Percentiles rank a stretch among this genome's conserved stretches.
These are phyloP conservation scores for Waltergamsia citrina DNA, from an alignment of 2,329 filamentous ascomycete species.

Conservation along the genomic window DNA sequence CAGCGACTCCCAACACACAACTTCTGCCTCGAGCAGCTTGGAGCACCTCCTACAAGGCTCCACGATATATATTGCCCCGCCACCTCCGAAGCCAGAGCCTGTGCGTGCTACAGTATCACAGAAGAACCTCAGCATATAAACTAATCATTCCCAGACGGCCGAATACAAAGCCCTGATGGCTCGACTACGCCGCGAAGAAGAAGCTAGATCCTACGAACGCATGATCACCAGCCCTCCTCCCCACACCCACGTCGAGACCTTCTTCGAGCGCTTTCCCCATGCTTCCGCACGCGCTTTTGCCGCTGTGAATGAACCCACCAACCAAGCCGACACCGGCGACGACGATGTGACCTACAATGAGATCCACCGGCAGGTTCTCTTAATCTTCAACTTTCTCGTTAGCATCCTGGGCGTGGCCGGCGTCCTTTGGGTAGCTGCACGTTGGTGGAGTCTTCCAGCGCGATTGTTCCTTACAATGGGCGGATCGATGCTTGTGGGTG, in stretches of 20 bases:
- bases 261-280: constrained; percentile 47
- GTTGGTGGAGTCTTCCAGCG: constrained; percentile 65
- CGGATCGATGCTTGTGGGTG: constrained; percentile 58
- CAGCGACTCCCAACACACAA: constrained; percentile 19
- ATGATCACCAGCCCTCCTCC: constrained; percentile 73
- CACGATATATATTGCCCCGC: constrained; percentile 67
- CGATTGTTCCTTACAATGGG: constrained; percentile 63
- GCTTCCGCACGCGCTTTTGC: constrained; percentile 43
- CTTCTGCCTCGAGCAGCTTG: constrained; percentile 40
- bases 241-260: constrained; percentile 42
- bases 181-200: constrained; percentile 71
- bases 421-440: constrained; percentile 68
- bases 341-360: constrained; percentile 64
- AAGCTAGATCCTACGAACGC: constrained; percentile 71
- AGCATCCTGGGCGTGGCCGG: constrained; percentile 73
- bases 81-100: constrained; percentile 66
- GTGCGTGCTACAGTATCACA: constrained; percentile 34
- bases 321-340: constrained; percentile 36
- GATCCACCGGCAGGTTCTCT: constrained; percentile 68
- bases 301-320: constrained; percentile 38
- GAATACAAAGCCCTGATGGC: constrained; percentile 88
- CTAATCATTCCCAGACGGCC: constrained; percentile 43
- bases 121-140: background rate
- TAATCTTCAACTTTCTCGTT: constrained; percentile 84
- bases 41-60: constrained; percentile 65